Base-by-base conservation (phyloP, 441 rosid genomes). In the Arabidopsis lyrata region DNA sequence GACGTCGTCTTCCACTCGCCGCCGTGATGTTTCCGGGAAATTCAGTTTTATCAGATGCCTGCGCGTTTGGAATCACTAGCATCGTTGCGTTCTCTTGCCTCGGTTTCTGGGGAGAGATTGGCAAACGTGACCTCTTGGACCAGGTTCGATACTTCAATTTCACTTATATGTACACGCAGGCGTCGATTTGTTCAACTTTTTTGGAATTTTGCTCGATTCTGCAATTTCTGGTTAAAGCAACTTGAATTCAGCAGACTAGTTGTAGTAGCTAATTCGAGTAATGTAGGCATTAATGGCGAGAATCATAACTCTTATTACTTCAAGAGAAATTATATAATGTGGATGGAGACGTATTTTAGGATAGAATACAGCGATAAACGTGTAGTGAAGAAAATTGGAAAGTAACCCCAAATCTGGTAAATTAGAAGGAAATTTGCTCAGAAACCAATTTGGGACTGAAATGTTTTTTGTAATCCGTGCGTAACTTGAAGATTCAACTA, bases 61-160 rank as follows among this genome's bases (percentile, higher is more conserved):
- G 68, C 56, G 97, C 97, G 15, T 31, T 85, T 41, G 86, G 80
- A 10, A 15, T 86, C 52, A 16, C 83, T 60, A 60, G 78, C n/a
- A 39, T 59, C 22, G 57, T 93, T 41, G 92, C 95, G n/a, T 78
- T 87, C 61, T 80, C 86, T 0, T 14, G 80, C 39, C 90, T 90
- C 36, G 83, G 84, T 16, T 22, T 92, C 53, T 90, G 90, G 88
- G 81, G 83, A 73, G 90, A 88, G 73, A 92, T 85, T 12, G 92
- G 92, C n/a, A 86, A 86, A 60, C 86, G 88, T 22, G 67, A 84
- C 50, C 14, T 92, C 78, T 80, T 88, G 50, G 91, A 87, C 63
- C 91, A 85, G 95, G 95, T 88, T 7, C 3, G 31, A 2, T 2
- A 1, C 0, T 52, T 38, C 14, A 15, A 20, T 27, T 27, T 44